Evolutionary conservation across 768 basidiomycete species (phyloP), one percentile per base, ranked within the genome.

Genomic region (Pisolithus albus): DNA sequence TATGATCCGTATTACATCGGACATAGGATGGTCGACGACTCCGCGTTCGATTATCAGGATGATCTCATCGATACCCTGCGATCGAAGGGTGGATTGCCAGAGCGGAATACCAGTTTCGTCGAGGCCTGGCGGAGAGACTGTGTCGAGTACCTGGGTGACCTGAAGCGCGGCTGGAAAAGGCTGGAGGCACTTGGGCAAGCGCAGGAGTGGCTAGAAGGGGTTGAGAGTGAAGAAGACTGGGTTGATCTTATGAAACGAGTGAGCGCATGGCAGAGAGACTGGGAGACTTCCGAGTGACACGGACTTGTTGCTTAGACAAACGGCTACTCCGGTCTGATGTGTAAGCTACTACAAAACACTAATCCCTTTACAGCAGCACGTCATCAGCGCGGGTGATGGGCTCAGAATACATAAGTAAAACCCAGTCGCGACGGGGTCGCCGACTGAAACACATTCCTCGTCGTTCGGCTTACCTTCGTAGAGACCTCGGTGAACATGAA

Each of bases 1-100:
- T 66, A 67, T 32, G 77, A 84, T 53, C 80, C 79, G 1, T 77
- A 77, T 55, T 52, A 61, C 21, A 56, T 72, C 49, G 82, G 81
- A 0, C 80, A 83, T 59, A 59, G 62, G 40, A 68, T 79, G 59
- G 56, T 75, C 24, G 62, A 58, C 10, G 56, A 58, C 7, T 61
- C 63, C 3, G 55, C 47, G 5, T 70, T 63, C 47, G 73, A 76
- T 47, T 77, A 76, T 49, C 74, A 75, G 55, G 72, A 76, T 49
- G 59, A 64, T 34, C 53, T 61, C 3, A 55, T 61, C 15, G 45
- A 52, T 3, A 16, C 28, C 18, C 52, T 61, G 18, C 57, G 54
- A 41, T 9, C 23, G 15, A 46, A 50, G 6, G 67, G 69, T 43
- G 70, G 63, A 4, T 61, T 80, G 21, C 73, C 72, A 3, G 59